These are phyloP conservation scores for Metrosideros polymorpha DNA, from an alignment of 441 rosid species.

Conservation along the genomic window DNA sequence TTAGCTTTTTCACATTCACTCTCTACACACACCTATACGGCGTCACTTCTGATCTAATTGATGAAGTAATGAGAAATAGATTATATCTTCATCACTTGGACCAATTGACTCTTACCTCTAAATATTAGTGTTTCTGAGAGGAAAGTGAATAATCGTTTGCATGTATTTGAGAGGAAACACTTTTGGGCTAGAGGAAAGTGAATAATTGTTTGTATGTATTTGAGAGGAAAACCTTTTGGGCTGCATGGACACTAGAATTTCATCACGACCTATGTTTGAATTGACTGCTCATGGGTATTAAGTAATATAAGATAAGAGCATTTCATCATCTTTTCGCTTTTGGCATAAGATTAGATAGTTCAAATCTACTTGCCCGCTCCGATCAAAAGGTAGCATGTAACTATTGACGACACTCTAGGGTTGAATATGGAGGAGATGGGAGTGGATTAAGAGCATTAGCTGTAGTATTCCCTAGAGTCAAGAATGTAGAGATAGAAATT, in stretches of 20 bases:
- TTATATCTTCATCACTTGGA: not conserved
- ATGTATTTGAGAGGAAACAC: not conserved
- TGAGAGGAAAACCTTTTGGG: not conserved
- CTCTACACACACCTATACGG: no score
- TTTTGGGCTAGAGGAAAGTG: not conserved
- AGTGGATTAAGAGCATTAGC: no score
- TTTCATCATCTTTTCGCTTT: not conserved
- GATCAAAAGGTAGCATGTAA: not conserved
- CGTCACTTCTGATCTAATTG: no score
- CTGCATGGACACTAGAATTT: not conserved
- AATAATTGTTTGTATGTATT: not conserved
- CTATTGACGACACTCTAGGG: not conserved
- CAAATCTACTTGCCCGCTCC: not conserved
- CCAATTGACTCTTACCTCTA: not conserved
- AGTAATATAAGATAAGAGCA: not conserved
- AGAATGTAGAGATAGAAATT: no score
- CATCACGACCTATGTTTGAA: not conserved
- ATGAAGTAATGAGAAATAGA: not conserved
- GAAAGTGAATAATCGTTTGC: not conserved
- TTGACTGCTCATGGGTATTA: not conserved
- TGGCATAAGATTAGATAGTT: not conserved
- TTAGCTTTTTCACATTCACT: no score
- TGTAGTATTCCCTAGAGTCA: no score
- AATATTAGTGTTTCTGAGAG: not conserved
- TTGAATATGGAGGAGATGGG: not conserved